These are phyloP conservation scores for Anethum foeniculum DNA, from an alignment of 140 eudicot species.

Conservation along the genomic window DNA sequence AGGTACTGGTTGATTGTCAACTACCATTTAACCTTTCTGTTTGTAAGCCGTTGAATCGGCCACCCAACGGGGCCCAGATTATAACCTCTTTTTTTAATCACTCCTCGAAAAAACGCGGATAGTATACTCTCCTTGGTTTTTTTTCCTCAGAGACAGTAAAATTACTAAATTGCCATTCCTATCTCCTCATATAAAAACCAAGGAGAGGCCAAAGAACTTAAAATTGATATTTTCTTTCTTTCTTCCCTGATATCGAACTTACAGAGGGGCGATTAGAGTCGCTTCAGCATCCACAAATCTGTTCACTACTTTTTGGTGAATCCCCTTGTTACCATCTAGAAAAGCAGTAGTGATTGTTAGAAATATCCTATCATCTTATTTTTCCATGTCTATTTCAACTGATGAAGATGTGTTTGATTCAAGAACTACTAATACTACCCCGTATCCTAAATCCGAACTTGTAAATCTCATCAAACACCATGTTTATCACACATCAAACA, in stretches of 20 bases:
- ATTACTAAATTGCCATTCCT: neutral
- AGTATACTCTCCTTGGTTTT: neutral
- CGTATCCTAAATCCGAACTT: slow-evolving; percentile 27
- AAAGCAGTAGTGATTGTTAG: neutral
- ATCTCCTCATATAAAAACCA: neutral
- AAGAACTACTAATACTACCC: slow-evolving; percentile 12
- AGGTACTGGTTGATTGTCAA: no score
- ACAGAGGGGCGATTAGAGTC: neutral
- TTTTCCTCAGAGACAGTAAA: neutral
- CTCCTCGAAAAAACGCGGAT: no score
- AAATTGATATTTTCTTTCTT: neutral
- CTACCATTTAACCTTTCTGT: no score
- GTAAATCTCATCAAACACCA: slow-evolving; percentile 33
- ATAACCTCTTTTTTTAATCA: no score
- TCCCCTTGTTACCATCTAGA: neutral
- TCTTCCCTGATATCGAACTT: neutral
- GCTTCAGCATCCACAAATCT: slow-evolving; percentile 2
- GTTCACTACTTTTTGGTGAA: neutral
- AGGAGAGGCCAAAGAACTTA: neutral
- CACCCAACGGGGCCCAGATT: no score
- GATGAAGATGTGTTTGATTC: slow-evolving; percentile 20
- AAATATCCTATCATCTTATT: neutral
- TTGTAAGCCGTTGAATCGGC: no score
- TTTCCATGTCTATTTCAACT: slow-evolving; percentile 27
- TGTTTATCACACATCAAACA: slow-evolving; percentile 24